These are phyloP conservation scores for Colletotrichum theobromicola DNA, from an alignment of 2,329 filamentous ascomycete genomes.

Conservation along the genomic window DNA sequence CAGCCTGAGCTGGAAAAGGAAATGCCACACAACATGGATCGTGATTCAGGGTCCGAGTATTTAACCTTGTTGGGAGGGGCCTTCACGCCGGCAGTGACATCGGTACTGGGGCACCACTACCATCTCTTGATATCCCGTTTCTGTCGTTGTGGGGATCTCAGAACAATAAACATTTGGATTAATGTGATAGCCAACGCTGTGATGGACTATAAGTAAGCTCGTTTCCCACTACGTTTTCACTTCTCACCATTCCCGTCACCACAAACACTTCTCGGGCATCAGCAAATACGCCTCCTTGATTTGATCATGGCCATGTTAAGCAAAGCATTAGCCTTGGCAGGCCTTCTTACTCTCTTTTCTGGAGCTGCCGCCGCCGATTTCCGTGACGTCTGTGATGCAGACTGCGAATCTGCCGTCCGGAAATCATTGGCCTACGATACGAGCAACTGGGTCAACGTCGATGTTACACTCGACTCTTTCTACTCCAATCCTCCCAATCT, in stretches of 20 bases:
- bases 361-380: not conserved
- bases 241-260: rapidly evolving
- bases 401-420: slow-evolving; percentile 1
- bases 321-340: not conserved
- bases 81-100: not conserved
- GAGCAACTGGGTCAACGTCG: slow-evolving; percentile 4
- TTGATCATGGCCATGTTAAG: not conserved
- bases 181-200: rapidly evolving
- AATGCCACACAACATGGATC: rapidly evolving
- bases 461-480: slow-evolving; percentile 12
- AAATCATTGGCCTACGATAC: not conserved
- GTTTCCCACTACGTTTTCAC: rapidly evolving
- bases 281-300: not conserved
- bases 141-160: not conserved
- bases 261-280: rapidly evolving
- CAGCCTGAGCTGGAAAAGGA: not conserved
- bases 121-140: not conserved
- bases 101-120: not conserved
- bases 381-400: slow-evolving; percentile 17
- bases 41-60: rapidly evolving
- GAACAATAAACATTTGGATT: not conserved
- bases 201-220: not conserved
- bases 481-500: slow-evolving; percentile 19
- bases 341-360: not conserved
- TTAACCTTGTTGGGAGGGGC: not conserved